A percentile compares a stretch with the other conserved stretches of the same genome.
phyloP scores from a whole-genome alignment of 1,284 basidiomycete species.

The Trichosporon coremiiforme region DNA sequence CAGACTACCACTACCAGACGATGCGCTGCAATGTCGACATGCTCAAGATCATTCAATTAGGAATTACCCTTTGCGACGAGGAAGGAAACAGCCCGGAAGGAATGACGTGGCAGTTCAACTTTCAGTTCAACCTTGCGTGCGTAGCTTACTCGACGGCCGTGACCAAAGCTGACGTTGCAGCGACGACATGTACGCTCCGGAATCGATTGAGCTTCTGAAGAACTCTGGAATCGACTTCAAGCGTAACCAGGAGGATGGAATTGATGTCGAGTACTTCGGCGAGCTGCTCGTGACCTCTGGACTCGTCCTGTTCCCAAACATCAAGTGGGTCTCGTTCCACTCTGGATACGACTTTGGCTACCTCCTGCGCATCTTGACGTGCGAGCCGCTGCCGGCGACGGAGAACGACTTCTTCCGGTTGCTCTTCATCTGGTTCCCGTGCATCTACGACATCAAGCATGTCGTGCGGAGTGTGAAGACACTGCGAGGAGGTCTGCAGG shows the following conservation, averaged over 20 bases:
- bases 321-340: constrained; percentile 98
- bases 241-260: constrained; percentile 87
- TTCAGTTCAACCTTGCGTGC: constrained; percentile 86
- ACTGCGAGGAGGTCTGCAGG: constrained; percentile 90
- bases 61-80: constrained; percentile 90
- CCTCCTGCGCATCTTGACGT: constrained; percentile 91
- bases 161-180: constrained; percentile 55
- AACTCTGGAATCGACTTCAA: constrained; percentile 97
- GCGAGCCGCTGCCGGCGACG: constrained; percentile 78
- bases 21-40: constrained; percentile 99
- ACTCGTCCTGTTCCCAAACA: constrained; percentile 83
- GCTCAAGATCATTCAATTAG: constrained; percentile 95
- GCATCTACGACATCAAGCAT: constrained; percentile 97
- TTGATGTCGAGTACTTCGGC: constrained; percentile 91
- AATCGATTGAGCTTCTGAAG: constrained; percentile 90
- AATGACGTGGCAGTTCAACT: constrained; percentile 99
- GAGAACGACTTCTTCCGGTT: constrained; percentile 91
- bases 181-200: constrained; percentile 97
- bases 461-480: constrained; percentile 87
- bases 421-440: constrained; percentile 91
- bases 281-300: constrained; percentile 96
- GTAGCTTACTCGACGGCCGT: constrained; percentile 51
- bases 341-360: constrained; percentile 99
- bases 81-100: constrained; percentile 87
- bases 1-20: constrained; percentile 99